phyloP scores from a whole-genome alignment of 108 stramenopile genomes.

The Licmophora abbreviata region DNA sequence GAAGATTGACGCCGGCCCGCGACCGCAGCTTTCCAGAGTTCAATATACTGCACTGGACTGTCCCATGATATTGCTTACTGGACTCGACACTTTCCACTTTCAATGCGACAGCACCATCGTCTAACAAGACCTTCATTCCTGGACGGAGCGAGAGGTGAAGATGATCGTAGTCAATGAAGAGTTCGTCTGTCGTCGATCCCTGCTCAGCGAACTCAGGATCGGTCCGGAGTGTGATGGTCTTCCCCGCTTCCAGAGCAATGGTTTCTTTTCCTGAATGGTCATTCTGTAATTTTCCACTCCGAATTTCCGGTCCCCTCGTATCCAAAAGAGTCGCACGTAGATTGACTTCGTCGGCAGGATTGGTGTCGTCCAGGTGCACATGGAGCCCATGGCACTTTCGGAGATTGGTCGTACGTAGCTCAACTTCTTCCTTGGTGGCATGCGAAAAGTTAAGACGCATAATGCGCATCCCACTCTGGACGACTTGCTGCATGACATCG shows the following conservation, averaged over 20 bases:
- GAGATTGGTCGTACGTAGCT: slow-evolving; percentile 81
- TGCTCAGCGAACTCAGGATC: slow-evolving; percentile 32
- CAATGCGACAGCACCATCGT: slow-evolving; percentile 91
- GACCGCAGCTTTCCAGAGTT: slow-evolving; percentile 82
- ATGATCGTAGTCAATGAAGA: slow-evolving; percentile 77
- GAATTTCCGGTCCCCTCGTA: slow-evolving; percentile 93
- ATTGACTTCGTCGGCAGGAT: slow-evolving; percentile 14
- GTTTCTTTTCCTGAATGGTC: slow-evolving; percentile 72
- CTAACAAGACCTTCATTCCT: slow-evolving; percentile 89
- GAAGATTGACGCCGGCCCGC: slow-evolving; percentile 96
- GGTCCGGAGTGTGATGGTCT: slow-evolving; percentile 57
- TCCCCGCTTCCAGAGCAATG: slow-evolving; percentile 44
- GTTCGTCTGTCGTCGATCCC: slow-evolving; percentile 52
- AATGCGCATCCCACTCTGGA: slow-evolving; percentile 77
- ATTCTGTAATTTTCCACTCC: slow-evolving; percentile 75
- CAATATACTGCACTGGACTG: slow-evolving; percentile 57
- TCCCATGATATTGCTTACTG: slow-evolving; percentile 27
- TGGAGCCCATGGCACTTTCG: slow-evolving; percentile 10
- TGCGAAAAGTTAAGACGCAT: slow-evolving; percentile 96
- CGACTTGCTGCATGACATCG: slow-evolving; percentile 65
- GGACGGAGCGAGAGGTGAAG: slow-evolving; percentile 48
- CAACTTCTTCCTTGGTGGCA: slow-evolving; percentile 92
- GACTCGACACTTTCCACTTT: slow-evolving; percentile 64
- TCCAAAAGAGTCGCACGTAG: slow-evolving; percentile 81
- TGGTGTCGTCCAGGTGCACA: neutral